phyloP scores from a whole-genome alignment of 2,329 filamentous ascomycete species.

The Colletotrichum aenigma region DNA sequence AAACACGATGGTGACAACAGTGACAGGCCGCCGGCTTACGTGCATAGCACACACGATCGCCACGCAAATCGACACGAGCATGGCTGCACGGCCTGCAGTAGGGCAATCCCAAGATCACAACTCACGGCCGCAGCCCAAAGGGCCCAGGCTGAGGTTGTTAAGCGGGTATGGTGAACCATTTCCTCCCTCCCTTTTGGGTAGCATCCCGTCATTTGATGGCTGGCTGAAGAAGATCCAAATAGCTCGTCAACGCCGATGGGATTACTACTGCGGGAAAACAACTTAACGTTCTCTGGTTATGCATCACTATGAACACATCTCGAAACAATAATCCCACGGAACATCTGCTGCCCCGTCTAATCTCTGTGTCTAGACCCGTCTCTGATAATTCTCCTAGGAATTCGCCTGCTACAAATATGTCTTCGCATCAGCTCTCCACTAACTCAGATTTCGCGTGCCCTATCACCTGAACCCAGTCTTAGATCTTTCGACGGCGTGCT shows the following conservation, averaged over 20 bases:
- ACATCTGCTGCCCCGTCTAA: background rate
- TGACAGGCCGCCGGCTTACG: background rate
- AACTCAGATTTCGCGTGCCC: background rate
- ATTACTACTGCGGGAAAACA: background rate
- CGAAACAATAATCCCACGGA: background rate
- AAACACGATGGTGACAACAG: background rate
- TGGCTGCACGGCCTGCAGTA: background rate
- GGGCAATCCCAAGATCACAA: background rate
- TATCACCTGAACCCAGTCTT: conserved; percentile 2
- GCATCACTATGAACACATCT: background rate
- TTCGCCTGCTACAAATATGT: background rate
- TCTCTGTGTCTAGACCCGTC: background rate
- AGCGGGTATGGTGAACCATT: background rate
- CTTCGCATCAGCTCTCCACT: background rate
- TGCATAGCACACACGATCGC: background rate
- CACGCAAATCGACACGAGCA: background rate
- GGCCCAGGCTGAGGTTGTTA: background rate
- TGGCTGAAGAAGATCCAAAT: background rate
- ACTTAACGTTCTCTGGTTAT: background rate
- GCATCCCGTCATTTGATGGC: background rate
- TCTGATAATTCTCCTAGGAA: background rate
- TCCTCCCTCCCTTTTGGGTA: background rate
- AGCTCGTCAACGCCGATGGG: background rate
- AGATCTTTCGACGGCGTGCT: conserved; percentile 19
- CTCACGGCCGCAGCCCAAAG: background rate